A percentile compares a stretch with the other conserved stretches of the same genome.
Conservation (phyloP, 129 eudicot genomes). For the Gnaphalium uliginosum region DNA sequence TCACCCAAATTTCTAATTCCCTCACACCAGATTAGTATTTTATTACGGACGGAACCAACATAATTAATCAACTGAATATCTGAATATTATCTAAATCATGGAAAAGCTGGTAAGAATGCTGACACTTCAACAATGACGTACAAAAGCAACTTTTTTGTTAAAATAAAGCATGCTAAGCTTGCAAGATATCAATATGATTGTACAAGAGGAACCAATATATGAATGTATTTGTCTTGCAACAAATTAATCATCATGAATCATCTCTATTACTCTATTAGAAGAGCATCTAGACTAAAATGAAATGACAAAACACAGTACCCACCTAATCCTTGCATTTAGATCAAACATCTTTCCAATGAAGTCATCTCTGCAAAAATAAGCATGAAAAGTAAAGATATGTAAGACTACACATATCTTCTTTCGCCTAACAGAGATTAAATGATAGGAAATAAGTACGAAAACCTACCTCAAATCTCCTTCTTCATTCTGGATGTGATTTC, state of each 20-base stretch:
- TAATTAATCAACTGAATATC: conserved; percentile 14
- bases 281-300: neutral
- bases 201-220: conserved; percentile 2
- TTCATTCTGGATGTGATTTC: conserved; percentile 47
- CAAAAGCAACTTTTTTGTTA: neutral
- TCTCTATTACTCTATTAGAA: neutral
- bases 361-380: conserved; percentile 53
- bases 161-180: conserved; percentile 11
- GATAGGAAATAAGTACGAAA: conserved; percentile 4
- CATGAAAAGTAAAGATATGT: neutral
- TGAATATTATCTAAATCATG: neutral
- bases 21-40: neutral
- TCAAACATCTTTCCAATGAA: conserved; percentile 67
- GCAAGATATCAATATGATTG: neutral
- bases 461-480: conserved; percentile 54
- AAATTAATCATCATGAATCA: conserved; percentile 2
- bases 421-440: neutral
- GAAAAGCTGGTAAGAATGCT: neutral
- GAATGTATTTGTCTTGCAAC: neutral
- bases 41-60: conserved; percentile 8
- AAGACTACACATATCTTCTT: neutral
- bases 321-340: conserved; percentile 68
- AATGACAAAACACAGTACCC: conserved; percentile 4
- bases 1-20: neutral
- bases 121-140: neutral